Conservation (phyloP, 2,329 filamentous ascomycete genomes). For the Drechslerella dactyloides region DNA sequence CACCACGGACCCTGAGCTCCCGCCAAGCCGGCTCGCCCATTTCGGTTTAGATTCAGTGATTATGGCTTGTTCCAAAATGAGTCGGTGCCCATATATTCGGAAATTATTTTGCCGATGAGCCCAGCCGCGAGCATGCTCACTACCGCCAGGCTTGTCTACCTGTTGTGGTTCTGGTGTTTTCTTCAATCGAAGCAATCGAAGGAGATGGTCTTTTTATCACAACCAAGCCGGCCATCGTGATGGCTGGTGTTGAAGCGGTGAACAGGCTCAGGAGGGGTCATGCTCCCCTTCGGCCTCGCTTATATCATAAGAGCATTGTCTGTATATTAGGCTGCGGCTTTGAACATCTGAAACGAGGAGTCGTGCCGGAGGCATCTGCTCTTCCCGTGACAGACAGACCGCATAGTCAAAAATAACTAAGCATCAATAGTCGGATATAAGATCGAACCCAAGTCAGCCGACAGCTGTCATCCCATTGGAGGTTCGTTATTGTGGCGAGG, state of each 20-base stretch:
- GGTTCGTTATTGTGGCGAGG: conserved; percentile 1
- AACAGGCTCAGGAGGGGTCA: conserved; percentile 2
- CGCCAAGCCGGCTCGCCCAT: not conserved
- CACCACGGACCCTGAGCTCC: too few species aligned
- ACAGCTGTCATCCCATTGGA: conserved; percentile 40
- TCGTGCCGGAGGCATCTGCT: not conserved
- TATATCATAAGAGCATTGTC: not conserved
- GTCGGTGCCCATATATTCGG: too few species aligned
- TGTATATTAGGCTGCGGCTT: conserved; percentile 5
- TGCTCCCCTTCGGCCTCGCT: not conserved
- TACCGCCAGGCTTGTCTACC: too few species aligned
- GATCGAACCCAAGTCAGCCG: conserved; percentile 4
- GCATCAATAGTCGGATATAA: conserved; percentile 6
- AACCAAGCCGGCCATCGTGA: too few species aligned
- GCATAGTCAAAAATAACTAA: not conserved
- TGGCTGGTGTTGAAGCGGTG: too few species aligned
- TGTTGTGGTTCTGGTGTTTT: too few species aligned
- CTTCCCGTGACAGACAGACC: not conserved
- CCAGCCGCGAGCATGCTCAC: too few species aligned
- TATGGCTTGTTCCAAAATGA: too few species aligned
- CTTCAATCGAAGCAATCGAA: too few species aligned
- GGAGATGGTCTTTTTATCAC: too few species aligned
- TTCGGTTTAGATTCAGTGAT: not conserved
- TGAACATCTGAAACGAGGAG: conserved; percentile 6
- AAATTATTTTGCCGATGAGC: too few species aligned